A percentile compares a stretch with the other conserved stretches of the same genome.
Conservation (phyloP, 2,329 filamentous ascomycete species). For the Emmonsiellopsis sp. region DNA sequence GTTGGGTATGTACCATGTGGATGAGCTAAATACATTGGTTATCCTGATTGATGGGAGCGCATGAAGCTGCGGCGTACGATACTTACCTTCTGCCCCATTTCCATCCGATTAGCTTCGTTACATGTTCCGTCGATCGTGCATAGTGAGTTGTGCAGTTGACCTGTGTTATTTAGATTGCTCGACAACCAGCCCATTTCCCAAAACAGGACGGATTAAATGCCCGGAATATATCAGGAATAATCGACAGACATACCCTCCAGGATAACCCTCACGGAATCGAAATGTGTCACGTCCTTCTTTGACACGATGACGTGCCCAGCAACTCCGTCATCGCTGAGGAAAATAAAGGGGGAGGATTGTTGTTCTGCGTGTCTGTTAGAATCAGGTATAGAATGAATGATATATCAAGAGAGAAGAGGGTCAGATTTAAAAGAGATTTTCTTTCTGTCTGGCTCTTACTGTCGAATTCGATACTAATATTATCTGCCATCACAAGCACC, state of each 20-base stretch:
- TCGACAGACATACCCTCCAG: slow-evolving; percentile 1
- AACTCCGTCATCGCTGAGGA: slow-evolving; percentile 3
- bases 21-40: background rate
- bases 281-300: background rate
- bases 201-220: too few relatives aligned
- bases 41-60: background rate
- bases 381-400: too few relatives aligned
- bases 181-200: background rate
- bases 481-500: too few relatives aligned
- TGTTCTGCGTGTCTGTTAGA: too few relatives aligned
- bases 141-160: background rate
- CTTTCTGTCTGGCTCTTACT: too few relatives aligned
- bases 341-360: too few relatives aligned
- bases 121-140: background rate
- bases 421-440: too few relatives aligned
- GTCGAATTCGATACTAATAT: too few relatives aligned
- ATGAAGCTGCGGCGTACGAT: background rate
- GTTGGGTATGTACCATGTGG: background rate
- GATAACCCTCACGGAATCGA: slow-evolving; percentile 4
- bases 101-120: slow-evolving; percentile 1
- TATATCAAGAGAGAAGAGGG: too few relatives aligned
- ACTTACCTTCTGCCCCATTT: slow-evolving; percentile 5
- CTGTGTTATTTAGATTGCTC: background rate
- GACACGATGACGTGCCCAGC: background rate
- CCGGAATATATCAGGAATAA: background rate